These are phyloP conservation scores for Microbotryomycetes sp. DNA, from an alignment of 1,284 basidiomycete species.

Conservation along the genomic window DNA sequence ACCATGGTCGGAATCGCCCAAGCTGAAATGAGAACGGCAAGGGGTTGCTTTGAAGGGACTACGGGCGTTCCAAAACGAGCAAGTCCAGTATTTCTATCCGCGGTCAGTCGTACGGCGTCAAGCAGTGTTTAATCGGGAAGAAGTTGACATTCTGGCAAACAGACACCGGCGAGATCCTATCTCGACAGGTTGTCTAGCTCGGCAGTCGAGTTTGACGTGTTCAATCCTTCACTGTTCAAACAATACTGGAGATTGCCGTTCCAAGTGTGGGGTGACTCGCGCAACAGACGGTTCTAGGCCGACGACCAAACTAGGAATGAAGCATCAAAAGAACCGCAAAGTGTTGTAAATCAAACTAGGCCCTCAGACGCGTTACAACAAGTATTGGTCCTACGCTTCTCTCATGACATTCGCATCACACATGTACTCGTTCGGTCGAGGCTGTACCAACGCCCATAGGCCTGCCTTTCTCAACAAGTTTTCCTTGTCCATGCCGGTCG, in stretches of 20 bases:
- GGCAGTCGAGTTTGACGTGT: constrained; percentile 68
- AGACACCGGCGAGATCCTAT: constrained; percentile 58
- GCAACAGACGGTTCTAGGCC: constrained; percentile 13
- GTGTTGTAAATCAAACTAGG: too few relatives aligned
- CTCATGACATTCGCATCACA: constrained; percentile 20
- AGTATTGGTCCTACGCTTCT: neutral
- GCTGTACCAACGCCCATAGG: constrained; percentile 25
- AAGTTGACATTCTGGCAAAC: neutral
- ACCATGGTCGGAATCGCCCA: constrained; percentile 29
- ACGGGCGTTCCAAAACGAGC: constrained; percentile 20
- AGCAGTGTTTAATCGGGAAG: too few relatives aligned
- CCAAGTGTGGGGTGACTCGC: constrained; percentile 59
- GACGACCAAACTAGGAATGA: neutral
- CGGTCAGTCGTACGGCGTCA: constrained; percentile 13
- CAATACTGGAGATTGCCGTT: constrained; percentile 81
- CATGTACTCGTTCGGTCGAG: constrained; percentile 4
- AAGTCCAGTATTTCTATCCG: constrained; percentile 20
- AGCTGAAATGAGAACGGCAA: constrained; percentile 25
- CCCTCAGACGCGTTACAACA: neutral
- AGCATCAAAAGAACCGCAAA: too few relatives aligned
- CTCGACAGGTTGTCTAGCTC: constrained; percentile 61
- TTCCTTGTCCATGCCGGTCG: constrained; percentile 24
- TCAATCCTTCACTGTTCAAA: constrained; percentile 59
- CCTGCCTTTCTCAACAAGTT: constrained; percentile 14
- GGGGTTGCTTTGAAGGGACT: constrained; percentile 26